These are phyloP conservation scores for Mucor mucedo DNA, from an alignment of 371 early-diverging fungal genomes.

Conservation along the genomic window DNA sequence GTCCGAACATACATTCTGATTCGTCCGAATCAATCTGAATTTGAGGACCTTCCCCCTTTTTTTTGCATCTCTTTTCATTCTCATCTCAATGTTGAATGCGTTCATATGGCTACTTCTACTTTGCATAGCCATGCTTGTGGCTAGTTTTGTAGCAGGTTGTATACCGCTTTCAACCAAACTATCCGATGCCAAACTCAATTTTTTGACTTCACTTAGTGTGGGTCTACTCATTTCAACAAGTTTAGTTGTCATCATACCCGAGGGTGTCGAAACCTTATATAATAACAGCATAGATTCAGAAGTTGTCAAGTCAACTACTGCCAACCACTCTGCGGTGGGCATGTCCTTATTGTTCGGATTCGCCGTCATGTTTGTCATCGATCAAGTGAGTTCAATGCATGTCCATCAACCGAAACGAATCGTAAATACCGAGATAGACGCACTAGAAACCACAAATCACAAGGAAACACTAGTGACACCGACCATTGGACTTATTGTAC, in stretches of 20 bases:
- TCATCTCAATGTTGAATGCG: conserved; percentile 51
- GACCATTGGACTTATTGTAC: conserved; percentile 89
- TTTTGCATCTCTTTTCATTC: not conserved
- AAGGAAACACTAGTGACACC: conserved; percentile 30
- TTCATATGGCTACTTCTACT: conserved; percentile 77
- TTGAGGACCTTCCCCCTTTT: not conserved
- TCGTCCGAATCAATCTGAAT: too few relatives aligned
- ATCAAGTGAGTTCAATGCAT: conserved; percentile 71
- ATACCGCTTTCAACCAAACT: conserved; percentile 85
- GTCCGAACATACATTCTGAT: too few relatives aligned
- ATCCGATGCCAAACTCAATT: conserved; percentile 69
- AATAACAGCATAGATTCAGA: not conserved
- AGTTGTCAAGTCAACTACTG: too few relatives aligned
- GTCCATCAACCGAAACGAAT: conserved; percentile 32
- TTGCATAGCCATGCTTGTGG: conserved; percentile 80
- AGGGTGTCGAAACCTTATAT: conserved; percentile 91
- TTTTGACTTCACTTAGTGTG: conserved; percentile 87
- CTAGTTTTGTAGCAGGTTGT: conserved; percentile 86
- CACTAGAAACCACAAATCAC: not conserved
- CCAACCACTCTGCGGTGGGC: conserved; percentile 73
- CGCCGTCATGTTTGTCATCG: conserved; percentile 87
- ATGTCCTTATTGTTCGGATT: conserved; percentile 85
- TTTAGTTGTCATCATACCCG: conserved; percentile 90
- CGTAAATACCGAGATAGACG: too few relatives aligned
- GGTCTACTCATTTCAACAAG: conserved; percentile 92